Conservation (phyloP, 1,284 basidiomycete genomes). For the Leccinum pallidistipes region DNA sequence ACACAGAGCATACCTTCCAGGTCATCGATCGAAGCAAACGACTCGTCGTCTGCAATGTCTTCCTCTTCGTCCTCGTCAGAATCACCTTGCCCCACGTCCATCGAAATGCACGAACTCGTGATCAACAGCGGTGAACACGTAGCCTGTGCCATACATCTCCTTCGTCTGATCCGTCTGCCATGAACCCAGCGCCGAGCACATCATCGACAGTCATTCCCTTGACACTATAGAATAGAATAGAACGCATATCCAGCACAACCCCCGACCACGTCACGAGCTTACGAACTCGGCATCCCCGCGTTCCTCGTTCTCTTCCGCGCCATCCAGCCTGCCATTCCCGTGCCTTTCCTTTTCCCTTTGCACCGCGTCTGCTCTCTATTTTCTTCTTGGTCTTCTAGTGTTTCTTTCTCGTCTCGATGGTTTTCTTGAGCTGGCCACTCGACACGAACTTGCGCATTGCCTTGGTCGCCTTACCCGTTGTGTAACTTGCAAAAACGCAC, state of each 20-base stretch:
- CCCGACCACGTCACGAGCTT: neutral
- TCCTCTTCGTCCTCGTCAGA: conserved; percentile 45
- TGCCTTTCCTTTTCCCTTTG: conserved; percentile 39
- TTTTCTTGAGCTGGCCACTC: conserved; percentile 84
- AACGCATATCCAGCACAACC: conserved; percentile 8
- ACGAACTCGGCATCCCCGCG: conserved; percentile 16
- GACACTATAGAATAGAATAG: conserved; percentile 34
- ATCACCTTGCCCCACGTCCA: conserved; percentile 45
- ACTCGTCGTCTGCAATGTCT: conserved; percentile 60
- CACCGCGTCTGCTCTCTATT: conserved; percentile 58
- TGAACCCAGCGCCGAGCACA: conserved; percentile 75
- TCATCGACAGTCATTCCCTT: conserved; percentile 79
- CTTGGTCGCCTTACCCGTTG: conserved; percentile 58
- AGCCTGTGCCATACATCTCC: conserved; percentile 22
- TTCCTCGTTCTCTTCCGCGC: conserved; percentile 35
- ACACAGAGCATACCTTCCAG: conserved; percentile 54
- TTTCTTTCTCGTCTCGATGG: conserved; percentile 77
- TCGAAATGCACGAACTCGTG: conserved; percentile 15
- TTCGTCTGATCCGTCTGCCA: conserved; percentile 59
- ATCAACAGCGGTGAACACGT: neutral
- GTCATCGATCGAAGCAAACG: conserved; percentile 76
- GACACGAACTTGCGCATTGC: conserved; percentile 85
- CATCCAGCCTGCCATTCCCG: conserved; percentile 40
- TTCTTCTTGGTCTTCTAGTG: conserved; percentile 75
- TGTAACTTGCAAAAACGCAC: neutral